phyloP scores from a whole-genome alignment of 2,329 filamentous ascomycete species.

The Verticillium isaacii region DNA sequence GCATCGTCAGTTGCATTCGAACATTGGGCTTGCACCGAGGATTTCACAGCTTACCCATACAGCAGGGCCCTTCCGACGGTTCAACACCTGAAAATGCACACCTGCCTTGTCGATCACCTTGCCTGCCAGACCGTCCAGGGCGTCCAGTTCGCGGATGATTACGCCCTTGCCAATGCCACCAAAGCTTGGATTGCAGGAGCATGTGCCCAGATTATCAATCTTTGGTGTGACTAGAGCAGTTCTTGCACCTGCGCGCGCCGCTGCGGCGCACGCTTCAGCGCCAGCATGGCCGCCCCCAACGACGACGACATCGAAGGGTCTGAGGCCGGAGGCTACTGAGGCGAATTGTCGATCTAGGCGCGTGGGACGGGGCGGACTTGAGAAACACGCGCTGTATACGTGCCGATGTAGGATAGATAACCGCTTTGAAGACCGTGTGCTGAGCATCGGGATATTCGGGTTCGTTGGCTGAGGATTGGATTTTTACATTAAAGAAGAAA shows the following conservation, averaged over 20 bases:
- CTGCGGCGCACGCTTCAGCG: slow-evolving; percentile 86
- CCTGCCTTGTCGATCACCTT: slow-evolving; percentile 90
- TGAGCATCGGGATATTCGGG: neutral
- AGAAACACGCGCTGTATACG: neutral
- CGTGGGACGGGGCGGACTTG: neutral
- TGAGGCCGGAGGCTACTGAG: slow-evolving; percentile 22
- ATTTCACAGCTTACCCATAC: slow-evolving; percentile 65
- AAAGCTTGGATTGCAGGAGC: slow-evolving; percentile 95
- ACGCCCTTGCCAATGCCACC: slow-evolving; percentile 98
- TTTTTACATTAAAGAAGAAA: neutral
- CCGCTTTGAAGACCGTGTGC: neutral
- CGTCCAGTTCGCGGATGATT: slow-evolving; percentile 92
- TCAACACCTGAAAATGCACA: slow-evolving; percentile 88
- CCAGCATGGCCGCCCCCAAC: slow-evolving; percentile 96
- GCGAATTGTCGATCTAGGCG: neutral
- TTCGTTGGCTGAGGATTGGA: neutral
- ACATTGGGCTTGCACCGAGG: neutral
- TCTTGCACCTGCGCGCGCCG: slow-evolving; percentile 80
- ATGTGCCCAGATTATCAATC: slow-evolving; percentile 83
- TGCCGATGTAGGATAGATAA: neutral
- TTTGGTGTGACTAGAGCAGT: slow-evolving; percentile 89
- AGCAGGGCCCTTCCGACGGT: slow-evolving; percentile 84
- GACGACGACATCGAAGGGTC: slow-evolving; percentile 85
- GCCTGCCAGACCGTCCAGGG: slow-evolving; percentile 83
- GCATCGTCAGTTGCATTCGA: neutral